Base-by-base conservation (phyloP, 2,329 filamentous ascomycete genomes). In the Colletotrichum truncatum region DNA sequence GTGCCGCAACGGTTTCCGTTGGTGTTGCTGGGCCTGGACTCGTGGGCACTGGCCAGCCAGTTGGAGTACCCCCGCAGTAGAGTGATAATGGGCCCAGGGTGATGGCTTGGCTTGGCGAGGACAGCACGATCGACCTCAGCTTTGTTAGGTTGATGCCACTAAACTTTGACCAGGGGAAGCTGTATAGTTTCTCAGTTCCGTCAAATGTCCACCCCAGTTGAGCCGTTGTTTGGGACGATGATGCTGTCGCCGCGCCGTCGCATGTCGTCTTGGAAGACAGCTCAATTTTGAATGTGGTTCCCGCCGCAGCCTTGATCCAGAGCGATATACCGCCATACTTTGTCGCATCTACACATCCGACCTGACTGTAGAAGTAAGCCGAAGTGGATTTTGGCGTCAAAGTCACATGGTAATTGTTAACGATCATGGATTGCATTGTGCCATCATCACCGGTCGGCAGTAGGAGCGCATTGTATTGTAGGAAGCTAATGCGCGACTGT, bases 121-220 rank as follows among this genome's bases (percentile, higher is more conserved):
- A 77, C 70, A 89, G 79, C 66, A 86, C 80, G 30, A 89, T 72
- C 14, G 84, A 82, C 52, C 81, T 76, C 48, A 89, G 76, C 73
- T 87, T 86, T 68, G 78, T 77, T 4, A 78, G 77, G 70, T 89
- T 84, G 2, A 89, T 69, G 1, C 80, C 80, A 1, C 75, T 54
- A 70, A 82, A 89, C 70, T 82, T 84, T 54, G 79, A 81, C 72
- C 87, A 86, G 4, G 85, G 83, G 68, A 89, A 84, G 41, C 77
- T 83, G 76, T 89, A 89, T n/a, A 87, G 79, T 71, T 84, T 82
- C 77, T 88, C 85, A 10, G 82, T 84, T 43, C 85, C 86, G 73
- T 88, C 84, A 68, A 89, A 89, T 1, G 78, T 82, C 87, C 87
- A 89, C 51, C 85, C 84, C 16, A 89, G 81, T 56, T 87, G 78